These are phyloP conservation scores for Wickerhamiella australiensis DNA, from an alignment of 805 yeast genomes.

Conservation along the genomic window DNA sequence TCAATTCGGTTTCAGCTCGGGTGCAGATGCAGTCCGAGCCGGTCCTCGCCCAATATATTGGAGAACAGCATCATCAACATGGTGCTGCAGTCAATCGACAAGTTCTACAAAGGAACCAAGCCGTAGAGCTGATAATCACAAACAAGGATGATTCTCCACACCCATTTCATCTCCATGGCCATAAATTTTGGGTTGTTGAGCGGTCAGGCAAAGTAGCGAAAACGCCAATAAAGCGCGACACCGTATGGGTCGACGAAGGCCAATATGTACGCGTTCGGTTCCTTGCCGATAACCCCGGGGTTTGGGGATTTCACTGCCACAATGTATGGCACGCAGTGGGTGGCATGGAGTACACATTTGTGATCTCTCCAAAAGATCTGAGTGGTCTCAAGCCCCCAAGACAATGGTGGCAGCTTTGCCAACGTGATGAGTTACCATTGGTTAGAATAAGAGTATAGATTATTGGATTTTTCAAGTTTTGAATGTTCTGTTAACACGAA, in stretches of 20 bases:
- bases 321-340: slow-evolving; percentile 12
- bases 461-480: too few relatives aligned
- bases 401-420: not conserved
- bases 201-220: slow-evolving; percentile 29
- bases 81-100: not conserved
- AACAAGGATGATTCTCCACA: slow-evolving; percentile 78
- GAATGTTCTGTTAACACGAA: too few relatives aligned
- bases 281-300: slow-evolving; percentile 78
- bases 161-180: slow-evolving; percentile 93
- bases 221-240: slow-evolving; percentile 54
- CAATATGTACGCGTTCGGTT: slow-evolving; percentile 59
- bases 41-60: not conserved
- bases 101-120: slow-evolving; percentile 14
- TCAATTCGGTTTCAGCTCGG: not conserved
- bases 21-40: not conserved
- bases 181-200: slow-evolving; percentile 63
- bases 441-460: not conserved
- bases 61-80: not conserved
- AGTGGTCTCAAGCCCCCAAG: not conserved
- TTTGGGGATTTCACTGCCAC: slow-evolving; percentile 91
- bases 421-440: not conserved
- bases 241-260: slow-evolving; percentile 52
- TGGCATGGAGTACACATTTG: slow-evolving; percentile 10
- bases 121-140: slow-evolving; percentile 61
- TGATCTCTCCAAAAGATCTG: not conserved